These are phyloP conservation scores for Daldinia decipiens DNA, from an alignment of 495 filamentous ascomycete species.

Conservation along the genomic window DNA sequence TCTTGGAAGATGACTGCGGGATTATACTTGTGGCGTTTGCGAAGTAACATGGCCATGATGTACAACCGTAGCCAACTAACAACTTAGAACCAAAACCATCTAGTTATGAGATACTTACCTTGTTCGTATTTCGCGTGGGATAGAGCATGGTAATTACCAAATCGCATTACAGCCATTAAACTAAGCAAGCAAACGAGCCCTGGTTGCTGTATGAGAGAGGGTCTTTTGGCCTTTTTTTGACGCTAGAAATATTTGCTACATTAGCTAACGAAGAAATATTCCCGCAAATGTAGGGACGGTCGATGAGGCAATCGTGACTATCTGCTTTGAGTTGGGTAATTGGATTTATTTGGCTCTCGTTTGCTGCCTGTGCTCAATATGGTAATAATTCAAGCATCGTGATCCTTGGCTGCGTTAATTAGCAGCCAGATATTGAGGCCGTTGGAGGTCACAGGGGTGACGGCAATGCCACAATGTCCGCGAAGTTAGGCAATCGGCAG, in stretches of 20 bases:
- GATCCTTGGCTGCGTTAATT: constrained; percentile 39
- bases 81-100: neutral
- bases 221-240: too few relatives aligned
- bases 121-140: constrained; percentile 7
- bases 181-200: constrained; percentile 24
- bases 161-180: constrained; percentile 8
- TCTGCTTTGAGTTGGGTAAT: constrained; percentile 17
- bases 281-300: neutral
- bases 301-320: constrained; percentile 21
- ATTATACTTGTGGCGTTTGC: constrained; percentile 1
- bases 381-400: constrained; percentile 27
- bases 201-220: constrained; percentile 11
- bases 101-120: neutral
- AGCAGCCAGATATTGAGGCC: constrained; percentile 23
- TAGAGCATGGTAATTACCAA: constrained; percentile 1
- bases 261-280: constrained; percentile 20
- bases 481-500: constrained; percentile 21
- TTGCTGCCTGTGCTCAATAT: constrained; percentile 31
- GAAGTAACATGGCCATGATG: neutral
- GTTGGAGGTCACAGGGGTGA: constrained; percentile 31
- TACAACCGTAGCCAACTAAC: constrained; percentile 1
- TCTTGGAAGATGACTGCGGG: neutral
- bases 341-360: constrained; percentile 15
- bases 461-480: constrained; percentile 40
- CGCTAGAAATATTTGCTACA: constrained; percentile 21